Conservation (phyloP, 108 stramenopile species). For the Nitzschia inconspicua region DNA sequence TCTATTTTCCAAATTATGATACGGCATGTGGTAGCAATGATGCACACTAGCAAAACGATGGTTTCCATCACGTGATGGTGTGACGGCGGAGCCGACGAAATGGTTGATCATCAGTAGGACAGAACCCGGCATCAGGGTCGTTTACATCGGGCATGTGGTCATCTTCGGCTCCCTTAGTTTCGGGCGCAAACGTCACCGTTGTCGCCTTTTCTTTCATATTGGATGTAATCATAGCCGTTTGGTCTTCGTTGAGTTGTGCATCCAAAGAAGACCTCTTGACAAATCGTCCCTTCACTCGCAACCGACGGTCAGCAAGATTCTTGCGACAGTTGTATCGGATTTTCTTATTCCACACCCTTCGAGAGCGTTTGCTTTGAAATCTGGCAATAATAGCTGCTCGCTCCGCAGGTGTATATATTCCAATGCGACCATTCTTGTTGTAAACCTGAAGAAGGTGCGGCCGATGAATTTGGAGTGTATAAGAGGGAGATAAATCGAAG, state of each 20-base stretch:
- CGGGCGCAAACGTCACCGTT: background rate
- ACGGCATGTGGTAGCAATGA: background rate
- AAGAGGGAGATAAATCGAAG: background rate
- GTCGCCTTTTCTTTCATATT: background rate
- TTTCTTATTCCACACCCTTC: constrained; percentile 96
- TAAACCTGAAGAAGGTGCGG: constrained; percentile 56
- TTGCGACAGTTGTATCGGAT: constrained; percentile 97
- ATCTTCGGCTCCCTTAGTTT: constrained; percentile 32
- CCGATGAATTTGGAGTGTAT: background rate
- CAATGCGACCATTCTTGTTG: constrained; percentile 95
- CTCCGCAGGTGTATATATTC: constrained; percentile 95
- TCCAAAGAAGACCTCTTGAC: constrained; percentile 82
- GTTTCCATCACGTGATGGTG: constrained; percentile 63
- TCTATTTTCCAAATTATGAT: background rate
- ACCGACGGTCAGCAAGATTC: constrained; percentile 91
- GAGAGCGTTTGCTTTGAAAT: constrained; percentile 84
- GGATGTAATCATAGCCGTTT: background rate
- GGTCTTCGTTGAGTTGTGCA: constrained; percentile 5
- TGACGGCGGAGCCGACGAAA: constrained; percentile 79
- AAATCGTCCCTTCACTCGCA: constrained; percentile 96
- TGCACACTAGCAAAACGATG: background rate
- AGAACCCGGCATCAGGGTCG: constrained; percentile 79
- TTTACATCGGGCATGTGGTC: constrained; percentile 78
- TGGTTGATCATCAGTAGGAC: constrained; percentile 79
- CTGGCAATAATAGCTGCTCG: constrained; percentile 89